A percentile compares a stretch with the other conserved stretches of the same genome.
These are phyloP conservation scores for Dioszegia hungarica DNA, from an alignment of 768 basidiomycete genomes.

Conservation along the genomic window DNA sequence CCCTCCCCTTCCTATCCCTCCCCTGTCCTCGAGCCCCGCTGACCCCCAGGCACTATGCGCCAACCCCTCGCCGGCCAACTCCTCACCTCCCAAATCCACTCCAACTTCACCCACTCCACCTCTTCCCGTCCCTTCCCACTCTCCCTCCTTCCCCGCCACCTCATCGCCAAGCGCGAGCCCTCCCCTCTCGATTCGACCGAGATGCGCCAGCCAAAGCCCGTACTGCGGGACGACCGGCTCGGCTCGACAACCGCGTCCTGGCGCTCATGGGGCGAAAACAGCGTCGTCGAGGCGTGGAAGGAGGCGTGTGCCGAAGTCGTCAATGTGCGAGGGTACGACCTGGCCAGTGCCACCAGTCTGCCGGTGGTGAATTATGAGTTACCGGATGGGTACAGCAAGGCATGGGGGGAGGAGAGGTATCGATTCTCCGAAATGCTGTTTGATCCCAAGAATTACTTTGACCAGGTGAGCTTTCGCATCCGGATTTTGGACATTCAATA, in stretches of 20 bases:
- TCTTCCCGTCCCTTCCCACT: conserved; percentile 56
- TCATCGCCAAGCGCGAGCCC: conserved; percentile 68
- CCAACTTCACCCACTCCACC: conserved; percentile 54
- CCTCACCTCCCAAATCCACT: conserved; percentile 70
- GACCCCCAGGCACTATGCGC: conserved; percentile 60
- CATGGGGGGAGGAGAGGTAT: conserved; percentile 76
- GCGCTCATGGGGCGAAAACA: conserved; percentile 69
- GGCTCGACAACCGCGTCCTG: conserved; percentile 72
- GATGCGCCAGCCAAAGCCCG: conserved; percentile 58
- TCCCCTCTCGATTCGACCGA: conserved; percentile 49
- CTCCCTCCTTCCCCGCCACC: conserved; percentile 75
- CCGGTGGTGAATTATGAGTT: conserved; percentile 67
- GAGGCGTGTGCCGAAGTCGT: conserved; percentile 78
- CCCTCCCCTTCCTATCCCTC: no score
- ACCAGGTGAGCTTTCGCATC: conserved; percentile 28
- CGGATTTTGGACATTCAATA: neutral
- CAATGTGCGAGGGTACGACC: conserved; percentile 33
- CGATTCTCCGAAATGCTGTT: conserved; percentile 85
- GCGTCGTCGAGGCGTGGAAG: conserved; percentile 90
- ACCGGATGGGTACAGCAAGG: conserved; percentile 82
- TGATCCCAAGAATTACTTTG: conserved; percentile 55
- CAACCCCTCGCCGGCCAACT: conserved; percentile 54
- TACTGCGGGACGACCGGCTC: conserved; percentile 69
- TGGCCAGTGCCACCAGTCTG: conserved; percentile 24
- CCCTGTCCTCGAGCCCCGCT: neutral